These are phyloP conservation scores for Alternaria atra DNA, from an alignment of 2,329 filamentous ascomycete species.

Conservation along the genomic window DNA sequence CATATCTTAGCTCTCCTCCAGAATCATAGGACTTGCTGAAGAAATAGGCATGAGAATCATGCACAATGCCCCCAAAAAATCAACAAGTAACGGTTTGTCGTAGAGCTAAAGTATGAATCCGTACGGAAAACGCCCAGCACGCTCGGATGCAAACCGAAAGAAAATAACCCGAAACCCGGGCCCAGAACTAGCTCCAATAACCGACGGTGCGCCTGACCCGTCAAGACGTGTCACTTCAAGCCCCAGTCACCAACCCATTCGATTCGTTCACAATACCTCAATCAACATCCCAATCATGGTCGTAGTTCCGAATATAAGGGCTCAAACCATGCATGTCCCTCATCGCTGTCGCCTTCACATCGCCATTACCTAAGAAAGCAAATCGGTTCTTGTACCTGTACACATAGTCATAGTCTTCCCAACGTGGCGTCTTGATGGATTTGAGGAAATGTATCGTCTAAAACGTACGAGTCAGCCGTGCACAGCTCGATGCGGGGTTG, in stretches of 20 bases:
- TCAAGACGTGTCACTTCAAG: neutral
- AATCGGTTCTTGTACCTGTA: slow-evolving; percentile 50
- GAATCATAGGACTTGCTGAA: neutral
- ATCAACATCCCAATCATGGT: slow-evolving; percentile 58
- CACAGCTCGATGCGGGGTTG: slow-evolving; percentile 12
- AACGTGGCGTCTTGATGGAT: slow-evolving; percentile 52
- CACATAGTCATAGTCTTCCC: slow-evolving; percentile 57
- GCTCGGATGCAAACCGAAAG: neutral
- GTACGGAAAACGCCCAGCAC: neutral
- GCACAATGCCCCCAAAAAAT: neutral
- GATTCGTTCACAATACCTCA: slow-evolving; percentile 25
- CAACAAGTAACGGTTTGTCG: neutral
- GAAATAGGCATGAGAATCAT: neutral
- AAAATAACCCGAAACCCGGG: neutral
- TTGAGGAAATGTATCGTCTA: slow-evolving; percentile 53
- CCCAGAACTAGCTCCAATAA: neutral
- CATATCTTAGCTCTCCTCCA: neutral
- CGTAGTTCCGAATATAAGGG: slow-evolving; percentile 56
- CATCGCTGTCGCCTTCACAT: slow-evolving; percentile 56
- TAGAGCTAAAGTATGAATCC: neutral
- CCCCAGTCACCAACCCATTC: neutral
- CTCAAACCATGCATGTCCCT: slow-evolving; percentile 54
- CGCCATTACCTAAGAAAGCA: slow-evolving; percentile 49
- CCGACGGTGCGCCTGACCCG: neutral
- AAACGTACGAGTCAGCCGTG: slow-evolving; percentile 34